phyloP scores from a whole-genome alignment of 495 filamentous ascomycete species.

The Xylaria nigripes region DNA sequence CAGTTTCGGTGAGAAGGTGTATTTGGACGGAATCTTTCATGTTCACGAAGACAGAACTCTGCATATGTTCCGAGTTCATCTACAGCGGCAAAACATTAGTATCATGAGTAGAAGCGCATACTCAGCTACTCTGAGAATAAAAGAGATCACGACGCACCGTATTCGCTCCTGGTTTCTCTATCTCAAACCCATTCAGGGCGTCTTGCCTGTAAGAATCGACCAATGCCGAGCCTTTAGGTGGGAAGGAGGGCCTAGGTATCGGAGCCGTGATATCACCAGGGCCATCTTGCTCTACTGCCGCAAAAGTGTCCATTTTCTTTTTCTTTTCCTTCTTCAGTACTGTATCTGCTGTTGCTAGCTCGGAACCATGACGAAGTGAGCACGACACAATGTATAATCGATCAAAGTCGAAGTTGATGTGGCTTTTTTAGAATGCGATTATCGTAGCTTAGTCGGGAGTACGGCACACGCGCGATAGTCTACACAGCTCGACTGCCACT shows the following conservation, averaged over 20 bases:
- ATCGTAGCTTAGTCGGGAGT: not conserved
- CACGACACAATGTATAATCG: not conserved
- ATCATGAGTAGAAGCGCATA: not conserved
- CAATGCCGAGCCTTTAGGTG: constrained; percentile 29
- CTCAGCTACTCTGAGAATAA: not conserved
- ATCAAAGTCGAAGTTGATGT: not conserved
- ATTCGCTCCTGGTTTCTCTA: constrained; percentile 38
- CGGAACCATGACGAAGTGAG: constrained; percentile 12
- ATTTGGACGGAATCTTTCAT: constrained; percentile 52
- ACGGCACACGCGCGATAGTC: not conserved
- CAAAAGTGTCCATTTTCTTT: constrained; percentile 24
- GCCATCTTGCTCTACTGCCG: constrained; percentile 16
- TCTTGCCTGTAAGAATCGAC: constrained; percentile 44
- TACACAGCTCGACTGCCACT: not conserved
- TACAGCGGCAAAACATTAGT: constrained; percentile 18
- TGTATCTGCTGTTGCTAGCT: constrained; percentile 9
- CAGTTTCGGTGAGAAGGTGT: constrained; percentile 89
- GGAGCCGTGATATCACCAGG: constrained; percentile 15
- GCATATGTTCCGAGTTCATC: constrained; percentile 31
- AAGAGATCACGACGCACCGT: constrained; percentile 31
- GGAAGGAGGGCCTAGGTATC: constrained; percentile 15
- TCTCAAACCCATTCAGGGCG: constrained; percentile 35
- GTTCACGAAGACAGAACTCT: constrained; percentile 39
- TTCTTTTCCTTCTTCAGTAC: constrained; percentile 14
- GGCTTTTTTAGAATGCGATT: not conserved